Evolutionary conservation across 208 protist species (phyloP), one percentile per base, ranked within the genome.

Genomic region (Leishmania turanica): DNA sequence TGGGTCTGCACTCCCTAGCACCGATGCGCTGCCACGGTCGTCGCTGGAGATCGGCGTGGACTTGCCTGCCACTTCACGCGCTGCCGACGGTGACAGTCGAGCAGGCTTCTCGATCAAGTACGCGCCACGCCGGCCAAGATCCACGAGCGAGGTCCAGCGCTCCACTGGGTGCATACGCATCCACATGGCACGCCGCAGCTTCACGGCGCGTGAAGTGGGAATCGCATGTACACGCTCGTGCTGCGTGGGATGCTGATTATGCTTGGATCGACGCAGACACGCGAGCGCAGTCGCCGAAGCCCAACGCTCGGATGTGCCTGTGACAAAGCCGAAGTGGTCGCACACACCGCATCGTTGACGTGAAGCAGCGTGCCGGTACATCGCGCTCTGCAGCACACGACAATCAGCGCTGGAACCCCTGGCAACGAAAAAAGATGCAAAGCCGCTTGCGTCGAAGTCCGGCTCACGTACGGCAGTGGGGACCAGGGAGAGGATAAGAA

Each of bases 141-240:
- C 92, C 3, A 94, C 86, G 60, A 96, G 84, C 31, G 78, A 83
- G 0, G 92, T 96, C 92, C 90, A 94, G 64, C 93, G 93, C 83
- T 89, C 84, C 4, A 96, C 91, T 1, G 92, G 92, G 70, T 96
- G 77, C 75, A 94, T 85, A 24, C 84, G 83, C 75, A 93, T 81
- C 92, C 92, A 96, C 53, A 65, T 34, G 15, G 87, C 78, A 37
- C 84, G 83, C n/a, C 85, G 82, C 24, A 92, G 84, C 47, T 79
- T 85, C 3, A 51, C 51, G 37, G 81, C 53, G 15, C 69, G 31
- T 13, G 76, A 19, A 40, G 62, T 65, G 31, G 62, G 34, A 17
- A 60, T 58, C 8, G 54, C 21, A 77, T 19, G 54, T 15, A 1
- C 37, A 49, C 65, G 7, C 6, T 60, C 37, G 8, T 47, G 73